Conservation (phyloP, 129 eudicot genomes). For the Flaveria linearis region DNA sequence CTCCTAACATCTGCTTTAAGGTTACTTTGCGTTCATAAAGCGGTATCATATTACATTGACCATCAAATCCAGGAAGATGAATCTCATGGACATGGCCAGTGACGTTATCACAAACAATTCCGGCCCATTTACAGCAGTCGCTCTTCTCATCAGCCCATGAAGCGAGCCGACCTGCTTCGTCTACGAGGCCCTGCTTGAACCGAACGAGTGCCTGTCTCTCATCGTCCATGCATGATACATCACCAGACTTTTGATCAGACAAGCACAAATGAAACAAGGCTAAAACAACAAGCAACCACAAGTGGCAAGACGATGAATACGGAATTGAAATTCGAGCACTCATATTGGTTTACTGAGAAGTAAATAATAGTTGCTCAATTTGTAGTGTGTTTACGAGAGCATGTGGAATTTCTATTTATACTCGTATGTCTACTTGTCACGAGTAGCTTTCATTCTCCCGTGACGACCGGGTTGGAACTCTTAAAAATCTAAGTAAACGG, state of each 20-base stretch:
- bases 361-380: constrained; percentile 13
- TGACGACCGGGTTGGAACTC: no score
- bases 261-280: not conserved
- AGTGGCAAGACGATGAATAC: not conserved
- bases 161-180: constrained; percentile 21
- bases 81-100: constrained; percentile 32
- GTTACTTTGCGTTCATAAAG: no score
- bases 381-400: not conserved
- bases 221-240: constrained; percentile 9
- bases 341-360: not conserved
- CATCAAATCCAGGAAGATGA: not conserved
- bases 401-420: no score
- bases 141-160: constrained; percentile 28
- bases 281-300: not conserved
- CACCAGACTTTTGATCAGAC: not conserved
- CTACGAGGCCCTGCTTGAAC: constrained; percentile 29
- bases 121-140: not conserved
- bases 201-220: constrained; percentile 32
- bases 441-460: no score
- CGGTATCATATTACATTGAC: no score
- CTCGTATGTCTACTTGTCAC: no score
- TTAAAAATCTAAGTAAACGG: no score
- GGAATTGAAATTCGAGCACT: not conserved
- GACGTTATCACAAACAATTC: constrained; percentile 22
- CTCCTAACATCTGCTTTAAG: not conserved